Percentiles rank a stretch among this genome's conserved stretches.
These are phyloP conservation scores for Austroboletus eburneus DNA, from an alignment of 768 basidiomycete species.

Conservation along the genomic window DNA sequence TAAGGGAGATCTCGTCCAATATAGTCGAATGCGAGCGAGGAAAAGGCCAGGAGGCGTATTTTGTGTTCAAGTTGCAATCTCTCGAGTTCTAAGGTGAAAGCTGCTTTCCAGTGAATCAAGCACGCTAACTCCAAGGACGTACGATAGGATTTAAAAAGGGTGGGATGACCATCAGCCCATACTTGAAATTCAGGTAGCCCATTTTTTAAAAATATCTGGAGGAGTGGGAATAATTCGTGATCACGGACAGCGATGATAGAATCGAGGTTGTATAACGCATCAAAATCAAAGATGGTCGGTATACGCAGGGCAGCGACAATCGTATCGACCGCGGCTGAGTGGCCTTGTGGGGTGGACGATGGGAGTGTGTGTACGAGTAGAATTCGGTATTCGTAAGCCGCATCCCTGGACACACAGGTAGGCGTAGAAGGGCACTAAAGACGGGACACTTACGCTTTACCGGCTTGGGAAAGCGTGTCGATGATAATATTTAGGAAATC, in stretches of 20 bases:
- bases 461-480: slow-evolving; percentile 52
- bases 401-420: slow-evolving; percentile 37
- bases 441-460: slow-evolving; percentile 51
- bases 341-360: slow-evolving; percentile 45
- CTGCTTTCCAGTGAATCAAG: background rate
- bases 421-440: background rate
- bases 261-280: slow-evolving; percentile 73
- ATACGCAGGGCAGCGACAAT: slow-evolving; percentile 64
- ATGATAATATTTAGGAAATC: slow-evolving; percentile 62
- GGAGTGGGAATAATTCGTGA: slow-evolving; percentile 69
- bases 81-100: slow-evolving; percentile 46
- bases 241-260: slow-evolving; percentile 61
- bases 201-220: slow-evolving; percentile 68
- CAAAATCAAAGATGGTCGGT: slow-evolving; percentile 74
- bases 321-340: slow-evolving; percentile 52
- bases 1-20: slow-evolving; percentile 74
- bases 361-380: slow-evolving; percentile 60
- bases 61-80: slow-evolving; percentile 64
- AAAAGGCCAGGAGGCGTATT: slow-evolving; percentile 72
- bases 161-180: slow-evolving; percentile 54
- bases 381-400: slow-evolving; percentile 62
- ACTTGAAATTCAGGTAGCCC: slow-evolving; percentile 57
- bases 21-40: slow-evolving; percentile 72
- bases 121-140: slow-evolving; percentile 14
- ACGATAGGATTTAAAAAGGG: slow-evolving; percentile 56